phyloP scores from a whole-genome alignment of 352 stramenopile genomes.

The Phytophthora syringae region DNA sequence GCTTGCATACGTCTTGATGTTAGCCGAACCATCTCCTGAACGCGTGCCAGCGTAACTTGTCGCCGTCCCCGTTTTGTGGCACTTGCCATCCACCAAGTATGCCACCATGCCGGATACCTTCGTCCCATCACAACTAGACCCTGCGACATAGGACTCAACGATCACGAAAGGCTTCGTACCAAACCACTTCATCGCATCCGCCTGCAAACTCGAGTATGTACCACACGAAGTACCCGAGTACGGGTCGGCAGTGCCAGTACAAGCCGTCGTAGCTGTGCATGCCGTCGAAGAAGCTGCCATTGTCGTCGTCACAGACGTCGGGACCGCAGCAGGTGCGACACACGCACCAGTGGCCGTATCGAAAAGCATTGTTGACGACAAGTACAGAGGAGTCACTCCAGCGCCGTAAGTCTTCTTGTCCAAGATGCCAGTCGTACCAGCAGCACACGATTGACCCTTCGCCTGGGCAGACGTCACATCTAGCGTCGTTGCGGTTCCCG shows the following conservation, averaged over 20 bases:
- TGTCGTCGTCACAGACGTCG: background rate
- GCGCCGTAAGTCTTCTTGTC: background rate
- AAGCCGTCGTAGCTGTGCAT: background rate
- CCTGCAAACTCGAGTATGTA: background rate
- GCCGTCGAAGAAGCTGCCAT: background rate
- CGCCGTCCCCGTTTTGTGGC: background rate
- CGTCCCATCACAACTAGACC: too few relatives aligned
- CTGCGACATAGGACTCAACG: background rate
- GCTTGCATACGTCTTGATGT: background rate
- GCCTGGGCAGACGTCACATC: background rate
- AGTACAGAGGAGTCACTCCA: background rate
- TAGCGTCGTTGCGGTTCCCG: too few relatives aligned
- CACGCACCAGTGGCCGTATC: too few relatives aligned
- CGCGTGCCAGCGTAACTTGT: background rate
- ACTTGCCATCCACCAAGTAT: background rate
- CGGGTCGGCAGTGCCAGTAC: background rate
- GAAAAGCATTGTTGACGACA: background rate
- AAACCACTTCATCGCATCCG: background rate
- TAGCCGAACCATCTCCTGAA: background rate
- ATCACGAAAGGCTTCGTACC: slow-evolving; percentile 5
- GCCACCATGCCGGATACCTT: background rate
- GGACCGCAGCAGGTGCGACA: too few relatives aligned
- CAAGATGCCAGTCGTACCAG: too few relatives aligned
- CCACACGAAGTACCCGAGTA: background rate
- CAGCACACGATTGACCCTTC: too few relatives aligned